phyloP scores from a whole-genome alignment of 2,329 filamentous ascomycete genomes.

The Fusarium sp. region DNA sequence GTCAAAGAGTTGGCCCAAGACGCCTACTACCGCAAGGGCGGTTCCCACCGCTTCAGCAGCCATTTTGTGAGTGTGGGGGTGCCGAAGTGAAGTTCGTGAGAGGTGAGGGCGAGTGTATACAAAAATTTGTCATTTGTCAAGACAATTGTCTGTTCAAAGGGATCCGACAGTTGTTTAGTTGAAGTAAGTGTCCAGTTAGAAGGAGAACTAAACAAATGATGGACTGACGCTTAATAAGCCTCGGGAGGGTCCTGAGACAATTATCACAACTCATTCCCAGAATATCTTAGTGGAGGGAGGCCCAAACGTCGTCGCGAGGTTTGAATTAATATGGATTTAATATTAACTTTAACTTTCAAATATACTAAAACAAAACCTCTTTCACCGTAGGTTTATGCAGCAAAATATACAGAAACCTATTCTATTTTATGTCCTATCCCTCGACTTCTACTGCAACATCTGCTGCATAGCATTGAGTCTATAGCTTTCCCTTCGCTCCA shows the following conservation, averaged over 20 bases:
- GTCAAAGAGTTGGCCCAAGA: slow-evolving; percentile 64
- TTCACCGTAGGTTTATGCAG: not conserved
- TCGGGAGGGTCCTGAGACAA: not conserved
- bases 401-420: not conserved
- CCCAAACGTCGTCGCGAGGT: not conserved
- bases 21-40: slow-evolving; percentile 61
- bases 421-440: not conserved
- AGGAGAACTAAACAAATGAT: slow-evolving; percentile 11
- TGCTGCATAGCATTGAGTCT: slow-evolving; percentile 67
- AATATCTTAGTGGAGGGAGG: not conserved
- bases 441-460: slow-evolving; percentile 54
- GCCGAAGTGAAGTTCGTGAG: slow-evolving; percentile 15
- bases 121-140: not conserved
- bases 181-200: not conserved
- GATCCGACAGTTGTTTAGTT: not conserved
- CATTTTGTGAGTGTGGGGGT: slow-evolving; percentile 29
- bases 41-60: slow-evolving; percentile 61
- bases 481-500: slow-evolving; percentile 67
- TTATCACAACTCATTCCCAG: not conserved
- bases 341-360: not conserved
- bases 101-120: not conserved
- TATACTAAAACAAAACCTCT: not conserved
- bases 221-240: slow-evolving; percentile 34
- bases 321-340: not conserved
- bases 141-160: not conserved